Evolutionary conservation across 169 alveolate species (phyloP).

Genomic region (Pseudocohnilembus persalinus): DNA sequence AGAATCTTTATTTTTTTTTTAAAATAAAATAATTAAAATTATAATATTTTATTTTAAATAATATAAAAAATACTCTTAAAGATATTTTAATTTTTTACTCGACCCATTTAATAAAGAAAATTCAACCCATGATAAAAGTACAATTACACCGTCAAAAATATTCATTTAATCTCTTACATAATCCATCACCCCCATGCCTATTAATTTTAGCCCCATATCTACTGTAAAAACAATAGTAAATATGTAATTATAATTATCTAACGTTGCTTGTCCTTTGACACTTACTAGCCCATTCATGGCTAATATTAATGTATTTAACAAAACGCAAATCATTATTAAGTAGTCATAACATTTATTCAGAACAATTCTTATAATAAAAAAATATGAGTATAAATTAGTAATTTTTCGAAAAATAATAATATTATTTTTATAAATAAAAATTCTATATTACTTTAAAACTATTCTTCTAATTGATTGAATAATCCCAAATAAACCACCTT

Average conservation of each 20-base stretch:
- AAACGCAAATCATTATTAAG: conserved; percentile 33
- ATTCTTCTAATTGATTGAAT: neutral
- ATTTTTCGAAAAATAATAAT: too few relatives aligned
- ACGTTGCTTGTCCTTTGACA: conserved; percentile 20
- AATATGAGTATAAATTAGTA: neutral
- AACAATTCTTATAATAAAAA: neutral
- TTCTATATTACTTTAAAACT: neutral
- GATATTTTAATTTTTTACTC: conserved; percentile 48
- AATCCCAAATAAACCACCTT: neutral
- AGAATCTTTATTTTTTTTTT: neutral
- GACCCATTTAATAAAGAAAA: conserved; percentile 48
- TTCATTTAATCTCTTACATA: conserved; percentile 51
- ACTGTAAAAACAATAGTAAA: conserved; percentile 59
- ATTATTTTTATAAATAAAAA: too few relatives aligned
- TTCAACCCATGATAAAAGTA: conserved; percentile 57
- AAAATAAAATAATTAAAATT: too few relatives aligned
- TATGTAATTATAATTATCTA: conserved; percentile 35
- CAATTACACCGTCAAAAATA: conserved; percentile 53
- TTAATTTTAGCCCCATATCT: conserved; percentile 62
- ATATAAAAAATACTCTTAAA: conserved; percentile 71
- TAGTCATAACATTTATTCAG: conserved; percentile 2
- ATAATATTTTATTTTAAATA: too few relatives aligned
- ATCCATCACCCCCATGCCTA: conserved; percentile 47
- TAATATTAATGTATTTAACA: conserved; percentile 57
- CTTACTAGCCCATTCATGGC: conserved; percentile 58